Percentiles rank a stretch among this genome's conserved stretches.
Evolutionary conservation across 2,329 filamentous ascomycete genomes (phyloP).

Genomic region (Alternaria triticina): DNA sequence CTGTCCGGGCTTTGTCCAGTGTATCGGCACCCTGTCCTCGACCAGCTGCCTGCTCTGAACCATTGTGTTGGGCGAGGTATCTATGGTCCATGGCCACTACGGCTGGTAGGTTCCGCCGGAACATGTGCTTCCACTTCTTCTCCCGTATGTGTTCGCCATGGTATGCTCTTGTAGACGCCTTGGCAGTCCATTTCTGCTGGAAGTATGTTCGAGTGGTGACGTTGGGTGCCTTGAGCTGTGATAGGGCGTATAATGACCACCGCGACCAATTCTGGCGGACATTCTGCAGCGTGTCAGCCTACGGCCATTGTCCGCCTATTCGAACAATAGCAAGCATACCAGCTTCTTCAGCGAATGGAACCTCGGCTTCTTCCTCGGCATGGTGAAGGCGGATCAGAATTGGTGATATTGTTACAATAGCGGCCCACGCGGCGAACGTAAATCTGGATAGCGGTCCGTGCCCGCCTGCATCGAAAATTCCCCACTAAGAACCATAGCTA

Average conservation of each 20-base stretch:
- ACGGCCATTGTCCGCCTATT: background rate
- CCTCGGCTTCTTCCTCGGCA: constrained; percentile 57
- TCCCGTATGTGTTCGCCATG: constrained; percentile 95
- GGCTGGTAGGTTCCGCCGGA: constrained; percentile 78
- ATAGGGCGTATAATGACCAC: constrained; percentile 92
- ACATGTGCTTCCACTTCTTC: constrained; percentile 93
- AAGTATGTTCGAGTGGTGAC: constrained; percentile 71
- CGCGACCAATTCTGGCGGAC: constrained; percentile 96
- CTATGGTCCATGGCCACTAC: constrained; percentile 84
- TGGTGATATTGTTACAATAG: constrained; percentile 6
- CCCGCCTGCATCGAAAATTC: constrained; percentile 16
- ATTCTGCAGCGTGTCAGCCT: constrained; percentile 66
- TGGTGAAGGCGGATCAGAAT: constrained; percentile 29
- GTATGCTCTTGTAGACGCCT: constrained; percentile 82
- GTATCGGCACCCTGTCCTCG: constrained; percentile 71
- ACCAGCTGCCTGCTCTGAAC: constrained; percentile 81
- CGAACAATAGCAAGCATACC: constrained; percentile 55
- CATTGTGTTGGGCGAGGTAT: constrained; percentile 82
- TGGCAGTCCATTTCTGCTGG: constrained; percentile 97
- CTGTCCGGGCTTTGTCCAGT: constrained; percentile 20
- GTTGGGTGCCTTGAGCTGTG: constrained; percentile 57
- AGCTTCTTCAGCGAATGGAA: constrained; percentile 72
- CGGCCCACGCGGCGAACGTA: constrained; percentile 7
- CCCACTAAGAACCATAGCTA: constrained; percentile 17
- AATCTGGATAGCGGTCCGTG: constrained; percentile 6